Evolutionary conservation across 192 early-diverging fungal genomes (phyloP).

Genomic region (Podila epicladia): DNA sequence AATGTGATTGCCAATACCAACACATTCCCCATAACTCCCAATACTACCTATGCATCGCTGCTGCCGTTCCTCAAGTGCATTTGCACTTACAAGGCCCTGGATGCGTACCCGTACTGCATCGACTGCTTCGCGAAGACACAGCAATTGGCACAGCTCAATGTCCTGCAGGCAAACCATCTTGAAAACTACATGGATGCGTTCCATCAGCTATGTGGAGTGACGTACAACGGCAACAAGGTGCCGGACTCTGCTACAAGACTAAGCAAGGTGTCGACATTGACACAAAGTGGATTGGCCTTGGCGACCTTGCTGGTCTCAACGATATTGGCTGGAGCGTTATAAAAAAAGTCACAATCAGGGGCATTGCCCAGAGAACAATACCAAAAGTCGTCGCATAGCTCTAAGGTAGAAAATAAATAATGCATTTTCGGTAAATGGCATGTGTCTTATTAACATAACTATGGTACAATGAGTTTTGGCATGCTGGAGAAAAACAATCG

Average conservation of each 20-base stretch:
- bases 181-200: slow-evolving; percentile 41
- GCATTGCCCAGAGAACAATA: too few relatives aligned
- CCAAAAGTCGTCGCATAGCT: too few relatives aligned
- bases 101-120: slow-evolving; percentile 40
- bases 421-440: too few relatives aligned
- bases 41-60: slow-evolving; percentile 19
- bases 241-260: neutral
- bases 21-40: slow-evolving; percentile 30
- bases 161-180: slow-evolving; percentile 30
- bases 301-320: neutral
- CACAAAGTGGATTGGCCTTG: neutral
- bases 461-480: too few relatives aligned
- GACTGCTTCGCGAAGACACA: slow-evolving; percentile 43
- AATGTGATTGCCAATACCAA: slow-evolving; percentile 36
- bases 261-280: neutral
- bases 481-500: too few relatives aligned
- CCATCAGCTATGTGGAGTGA: slow-evolving; percentile 36
- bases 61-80: slow-evolving; percentile 41
- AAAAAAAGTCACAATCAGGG: too few relatives aligned
- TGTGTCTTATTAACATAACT: too few relatives aligned
- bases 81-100: slow-evolving; percentile 34
- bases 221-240: slow-evolving; percentile 34
- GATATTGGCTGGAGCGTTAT: too few relatives aligned
- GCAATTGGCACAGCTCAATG: slow-evolving; percentile 27
- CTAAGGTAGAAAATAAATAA: too few relatives aligned